A percentile compares a stretch with the other conserved stretches of the same genome.
These are phyloP conservation scores for Elsinoe necatrix DNA, from an alignment of 2,329 filamentous ascomycete genomes.

Conservation along the genomic window DNA sequence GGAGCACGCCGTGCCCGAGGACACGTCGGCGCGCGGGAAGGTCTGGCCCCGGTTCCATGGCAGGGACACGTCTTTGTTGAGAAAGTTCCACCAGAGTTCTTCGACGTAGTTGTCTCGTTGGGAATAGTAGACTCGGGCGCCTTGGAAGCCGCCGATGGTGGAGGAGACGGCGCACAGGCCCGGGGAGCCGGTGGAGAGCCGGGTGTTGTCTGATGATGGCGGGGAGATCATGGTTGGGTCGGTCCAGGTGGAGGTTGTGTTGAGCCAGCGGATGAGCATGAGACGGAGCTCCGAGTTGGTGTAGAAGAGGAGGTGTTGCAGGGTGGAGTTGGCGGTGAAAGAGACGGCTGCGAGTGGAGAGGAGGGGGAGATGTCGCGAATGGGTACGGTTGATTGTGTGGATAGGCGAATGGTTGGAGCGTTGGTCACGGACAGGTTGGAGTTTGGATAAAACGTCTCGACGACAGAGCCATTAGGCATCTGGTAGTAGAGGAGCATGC, in stretches of 20 bases:
- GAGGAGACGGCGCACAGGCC: slow-evolving; percentile 1
- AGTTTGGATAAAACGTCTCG: slow-evolving; percentile 2
- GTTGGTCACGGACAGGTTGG: background rate
- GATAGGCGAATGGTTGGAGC: background rate
- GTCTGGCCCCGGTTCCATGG: background rate
- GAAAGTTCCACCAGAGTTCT: slow-evolving; percentile 8
- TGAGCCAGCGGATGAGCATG: slow-evolving; percentile 6
- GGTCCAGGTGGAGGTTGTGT: background rate
- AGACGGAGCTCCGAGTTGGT: background rate
- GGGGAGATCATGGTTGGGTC: slow-evolving; percentile 1
- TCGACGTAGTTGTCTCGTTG: background rate
- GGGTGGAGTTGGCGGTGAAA: slow-evolving; percentile 1
- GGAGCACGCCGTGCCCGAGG: background rate
- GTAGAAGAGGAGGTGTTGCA: slow-evolving; percentile 12
- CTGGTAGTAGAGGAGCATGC: slow-evolving; percentile 13
- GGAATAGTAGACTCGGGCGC: background rate
- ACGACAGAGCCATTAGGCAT: background rate
- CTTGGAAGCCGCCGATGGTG: slow-evolving; percentile 6
- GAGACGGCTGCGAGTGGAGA: background rate
- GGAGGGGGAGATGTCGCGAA: background rate
- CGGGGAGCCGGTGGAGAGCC: background rate
- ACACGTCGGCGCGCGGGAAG: background rate
- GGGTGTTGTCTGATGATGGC: background rate
- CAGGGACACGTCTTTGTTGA: background rate
- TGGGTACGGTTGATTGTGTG: background rate